A percentile compares a stretch with the other conserved stretches of the same genome.
Conservation (phyloP, 352 stramenopile species). For the Globisporangium uncinulatum region DNA sequence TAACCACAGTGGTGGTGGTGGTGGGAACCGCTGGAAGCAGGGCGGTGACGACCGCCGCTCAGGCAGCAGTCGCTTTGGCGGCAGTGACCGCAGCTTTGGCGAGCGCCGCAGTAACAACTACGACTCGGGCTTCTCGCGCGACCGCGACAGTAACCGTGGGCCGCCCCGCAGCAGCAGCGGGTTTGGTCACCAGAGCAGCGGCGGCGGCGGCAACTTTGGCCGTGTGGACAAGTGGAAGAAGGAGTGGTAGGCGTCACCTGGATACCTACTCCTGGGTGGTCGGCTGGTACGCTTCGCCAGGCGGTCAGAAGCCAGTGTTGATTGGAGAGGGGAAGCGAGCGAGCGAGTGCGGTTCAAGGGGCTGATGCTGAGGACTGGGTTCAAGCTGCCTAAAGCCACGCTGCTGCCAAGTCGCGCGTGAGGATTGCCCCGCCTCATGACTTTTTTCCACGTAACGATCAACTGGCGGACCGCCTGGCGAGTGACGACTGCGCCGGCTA, state of each 20-base stretch:
- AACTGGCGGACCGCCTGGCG: neutral
- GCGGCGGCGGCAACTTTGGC: constrained; percentile 21
- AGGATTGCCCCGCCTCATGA: no score
- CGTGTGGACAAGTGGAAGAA: constrained; percentile 23
- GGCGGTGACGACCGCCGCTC: constrained; percentile 21
- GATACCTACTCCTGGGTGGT: neutral
- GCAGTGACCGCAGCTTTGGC: constrained; percentile 18
- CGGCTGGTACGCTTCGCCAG: neutral
- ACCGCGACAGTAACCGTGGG: constrained; percentile 15
- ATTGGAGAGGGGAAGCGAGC: no score
- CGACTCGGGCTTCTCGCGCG: constrained; percentile 41
- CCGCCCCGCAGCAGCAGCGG: constrained; percentile 15
- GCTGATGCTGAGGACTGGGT: no score
- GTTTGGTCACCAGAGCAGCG: constrained; percentile 20
- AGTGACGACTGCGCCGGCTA: constrained; percentile 11
- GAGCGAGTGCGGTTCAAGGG: no score
- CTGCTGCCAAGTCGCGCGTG: no score
- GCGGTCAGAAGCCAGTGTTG: neutral
- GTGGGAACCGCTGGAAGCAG: constrained; percentile 19
- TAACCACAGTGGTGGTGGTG: constrained; percentile 7
- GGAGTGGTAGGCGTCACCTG: constrained; percentile 13
- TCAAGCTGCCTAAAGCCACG: no score
- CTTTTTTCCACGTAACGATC: neutral
- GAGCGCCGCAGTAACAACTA: constrained; percentile 18
- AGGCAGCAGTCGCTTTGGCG: constrained; percentile 19